Evolutionary conservation across 2,329 filamentous ascomycete genomes (phyloP), one percentile per base, ranked within the genome.

Genomic region (Ramularia collo-cygni): DNA sequence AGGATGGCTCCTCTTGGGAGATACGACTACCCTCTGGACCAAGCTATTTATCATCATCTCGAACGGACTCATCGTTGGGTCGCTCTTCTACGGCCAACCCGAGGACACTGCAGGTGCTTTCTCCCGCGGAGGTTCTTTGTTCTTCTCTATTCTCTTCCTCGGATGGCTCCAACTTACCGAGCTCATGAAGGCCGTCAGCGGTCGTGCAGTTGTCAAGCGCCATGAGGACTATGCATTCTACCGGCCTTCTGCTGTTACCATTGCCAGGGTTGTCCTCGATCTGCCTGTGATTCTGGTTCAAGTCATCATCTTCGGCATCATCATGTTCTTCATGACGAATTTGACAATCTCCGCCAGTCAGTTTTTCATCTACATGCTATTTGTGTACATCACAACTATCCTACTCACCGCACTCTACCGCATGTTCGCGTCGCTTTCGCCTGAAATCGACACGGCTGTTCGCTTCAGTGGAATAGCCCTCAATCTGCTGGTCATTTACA

Each of bases 21-120:
- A 93, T 62, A 80, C 74, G 44, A 79, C 79, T 1, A 82, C 83
- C 0, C 70, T 92, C 1, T 81, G 79, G 60, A 90, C 84, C 28
- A 92, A 90, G 51, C 72, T 83, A 43, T 83, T 87, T 62, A 86
- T 87, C 57, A 84, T 88, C 53, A 64, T 90, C 42, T 74, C 81
- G 42, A 85, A 85, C 58, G 75, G 64, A 40, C 70, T 93, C 8
- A 85, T 93, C 46, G 80, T 89, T 38, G 82, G 84, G 2, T 85
- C 81, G 2, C 69, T 92, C 13, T 92, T 92, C 64, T 85, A 87
- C 53, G 84, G 77, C 9, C 69, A 80, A 55, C 64, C 75, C 0
- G 53, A 72, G 4, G 68, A 75, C 51, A 81, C 78, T 1, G 69
- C 65, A 28, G 79, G 79, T 26, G 75, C 77, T 9, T 84, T 83